Conservation (phyloP, 1,284 basidiomycete species). For the Cryptococcus sp. region DNA sequence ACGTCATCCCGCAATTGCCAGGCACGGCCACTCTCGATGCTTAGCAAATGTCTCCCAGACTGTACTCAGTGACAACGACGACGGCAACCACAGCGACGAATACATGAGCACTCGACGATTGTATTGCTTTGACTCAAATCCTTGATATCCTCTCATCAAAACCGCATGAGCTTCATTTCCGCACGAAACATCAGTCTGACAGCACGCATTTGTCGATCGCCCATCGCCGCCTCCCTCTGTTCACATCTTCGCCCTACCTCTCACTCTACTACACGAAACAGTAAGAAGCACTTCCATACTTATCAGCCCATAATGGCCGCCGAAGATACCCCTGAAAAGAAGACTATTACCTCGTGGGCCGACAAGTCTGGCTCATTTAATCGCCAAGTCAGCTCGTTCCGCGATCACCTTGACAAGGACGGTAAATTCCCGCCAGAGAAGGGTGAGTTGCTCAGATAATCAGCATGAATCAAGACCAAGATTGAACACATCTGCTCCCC, state of each 20-base stretch:
- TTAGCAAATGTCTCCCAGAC: no score
- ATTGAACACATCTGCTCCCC: not conserved
- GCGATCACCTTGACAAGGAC: slow-evolving; percentile 69
- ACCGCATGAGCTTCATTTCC: not conserved
- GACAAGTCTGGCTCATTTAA: slow-evolving; percentile 78
- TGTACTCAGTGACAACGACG: no score
- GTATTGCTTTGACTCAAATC: no score
- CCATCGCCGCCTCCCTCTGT: not conserved
- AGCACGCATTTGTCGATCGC: not conserved
- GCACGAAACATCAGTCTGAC: not conserved
- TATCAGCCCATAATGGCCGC: not conserved
- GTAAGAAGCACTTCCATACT: not conserved
- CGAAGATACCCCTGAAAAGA: slow-evolving; percentile 9
- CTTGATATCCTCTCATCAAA: not conserved
- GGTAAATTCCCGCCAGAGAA: slow-evolving; percentile 78
- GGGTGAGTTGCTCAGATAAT: slow-evolving; percentile 57
- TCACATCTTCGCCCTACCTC: not conserved
- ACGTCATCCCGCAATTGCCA: not conserved
- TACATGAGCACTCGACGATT: no score
- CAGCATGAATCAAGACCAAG: not conserved
- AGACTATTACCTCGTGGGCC: slow-evolving; percentile 66
- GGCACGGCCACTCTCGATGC: no score
- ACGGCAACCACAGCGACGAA: no score
- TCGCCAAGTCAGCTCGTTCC: slow-evolving; percentile 70
- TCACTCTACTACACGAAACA: not conserved